Conservation (phyloP, 495 filamentous ascomycete genomes). For the Tuber borchii region DNA sequence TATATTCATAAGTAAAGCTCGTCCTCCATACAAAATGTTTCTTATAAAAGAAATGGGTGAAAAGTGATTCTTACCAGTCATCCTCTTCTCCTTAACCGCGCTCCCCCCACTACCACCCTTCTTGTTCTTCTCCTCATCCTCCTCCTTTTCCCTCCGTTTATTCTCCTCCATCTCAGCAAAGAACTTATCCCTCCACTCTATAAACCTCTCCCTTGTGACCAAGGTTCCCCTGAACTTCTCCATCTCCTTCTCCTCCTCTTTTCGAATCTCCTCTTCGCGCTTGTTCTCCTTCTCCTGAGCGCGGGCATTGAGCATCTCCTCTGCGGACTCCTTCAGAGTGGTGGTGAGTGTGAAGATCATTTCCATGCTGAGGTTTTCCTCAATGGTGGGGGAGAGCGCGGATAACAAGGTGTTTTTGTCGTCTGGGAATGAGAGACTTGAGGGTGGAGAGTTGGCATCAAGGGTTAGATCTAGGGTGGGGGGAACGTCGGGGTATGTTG, state of each 20-base stretch:
- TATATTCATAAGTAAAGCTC: not conserved
- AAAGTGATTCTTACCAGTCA: conserved; percentile 31
- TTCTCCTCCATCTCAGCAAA: conserved; percentile 63
- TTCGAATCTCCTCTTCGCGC: conserved; percentile 59
- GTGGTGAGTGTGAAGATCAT: conserved; percentile 93
- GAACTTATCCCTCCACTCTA: conserved; percentile 75
- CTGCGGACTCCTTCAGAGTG: conserved; percentile 78
- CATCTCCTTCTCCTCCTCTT: conserved; percentile 86
- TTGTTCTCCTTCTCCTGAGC: conserved; percentile 54
- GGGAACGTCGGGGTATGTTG: conserved; percentile 76
- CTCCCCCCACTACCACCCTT: conserved; percentile 20
- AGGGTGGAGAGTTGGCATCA: conserved; percentile 43
- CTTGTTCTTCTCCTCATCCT: conserved; percentile 29
- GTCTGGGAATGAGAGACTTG: conserved; percentile 51
- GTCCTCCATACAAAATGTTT: not conserved
- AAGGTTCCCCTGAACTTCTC: conserved; percentile 88
- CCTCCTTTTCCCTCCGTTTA: conserved; percentile 21
- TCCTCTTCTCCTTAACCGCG: conserved; percentile 44
- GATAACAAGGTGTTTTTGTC: conserved; percentile 68
- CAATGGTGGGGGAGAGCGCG: conserved; percentile 60
- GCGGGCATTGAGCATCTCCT: conserved; percentile 67
- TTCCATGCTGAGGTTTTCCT: conserved; percentile 92
- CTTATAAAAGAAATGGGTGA: not conserved
- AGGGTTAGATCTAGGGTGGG: conserved; percentile 69
- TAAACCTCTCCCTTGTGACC: conserved; percentile 77